phyloP scores from a whole-genome alignment of 1,139 yeast species.

The Saccharomyces uvarum region DNA sequence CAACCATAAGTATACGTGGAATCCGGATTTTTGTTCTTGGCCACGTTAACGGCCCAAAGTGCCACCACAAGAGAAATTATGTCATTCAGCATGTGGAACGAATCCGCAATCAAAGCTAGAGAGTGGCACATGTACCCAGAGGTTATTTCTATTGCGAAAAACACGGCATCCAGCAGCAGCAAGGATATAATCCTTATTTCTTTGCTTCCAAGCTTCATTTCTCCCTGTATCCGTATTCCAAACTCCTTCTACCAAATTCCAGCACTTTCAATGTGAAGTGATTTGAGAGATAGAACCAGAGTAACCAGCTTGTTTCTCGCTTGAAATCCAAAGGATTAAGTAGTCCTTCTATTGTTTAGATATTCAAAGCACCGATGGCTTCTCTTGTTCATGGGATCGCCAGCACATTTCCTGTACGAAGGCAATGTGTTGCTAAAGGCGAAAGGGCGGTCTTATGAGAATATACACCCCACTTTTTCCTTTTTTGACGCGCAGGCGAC shows the following conservation, averaged over 20 bases:
- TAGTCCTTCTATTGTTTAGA: not conserved
- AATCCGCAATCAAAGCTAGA: constrained; percentile 86
- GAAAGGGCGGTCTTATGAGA: not conserved
- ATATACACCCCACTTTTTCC: not conserved
- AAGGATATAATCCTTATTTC: constrained; percentile 69
- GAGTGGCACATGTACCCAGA: constrained; percentile 88
- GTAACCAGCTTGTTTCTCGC: no score
- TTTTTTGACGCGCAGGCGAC: not conserved
- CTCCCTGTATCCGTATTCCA: not conserved
- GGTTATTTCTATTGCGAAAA: constrained; percentile 78
- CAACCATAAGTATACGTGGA: constrained; percentile 89
- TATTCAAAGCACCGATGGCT: not conserved
- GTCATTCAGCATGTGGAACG: constrained; percentile 96
- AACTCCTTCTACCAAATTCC: not conserved
- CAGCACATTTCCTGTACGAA: not conserved
- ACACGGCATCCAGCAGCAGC: constrained; percentile 66
- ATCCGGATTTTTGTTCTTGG: constrained; percentile 75
- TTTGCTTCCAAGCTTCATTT: constrained; percentile 34
- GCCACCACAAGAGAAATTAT: constrained; percentile 85
- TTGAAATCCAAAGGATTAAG: not conserved
- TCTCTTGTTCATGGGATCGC: not conserved
- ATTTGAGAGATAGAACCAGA: not conserved
- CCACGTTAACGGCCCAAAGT: constrained; percentile 90
- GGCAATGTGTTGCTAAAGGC: not conserved
- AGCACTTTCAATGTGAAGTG: no score